Evolutionary conservation across 441 rosid species (phyloP).

Genomic region (Erodium chrysanthum): DNA sequence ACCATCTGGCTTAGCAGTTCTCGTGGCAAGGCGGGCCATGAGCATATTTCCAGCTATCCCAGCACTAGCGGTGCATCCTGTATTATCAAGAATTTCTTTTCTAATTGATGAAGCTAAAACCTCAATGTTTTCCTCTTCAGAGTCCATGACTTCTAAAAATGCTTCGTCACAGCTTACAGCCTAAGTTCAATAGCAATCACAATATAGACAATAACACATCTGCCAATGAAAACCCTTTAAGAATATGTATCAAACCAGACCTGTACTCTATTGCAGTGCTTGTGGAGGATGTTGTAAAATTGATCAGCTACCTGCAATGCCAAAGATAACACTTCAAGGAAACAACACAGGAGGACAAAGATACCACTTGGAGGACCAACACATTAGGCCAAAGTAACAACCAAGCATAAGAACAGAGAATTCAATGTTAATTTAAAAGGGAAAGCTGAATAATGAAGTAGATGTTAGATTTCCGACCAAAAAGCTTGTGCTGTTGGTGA

Average conservation of each 20-base stretch:
- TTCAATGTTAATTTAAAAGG: background rate
- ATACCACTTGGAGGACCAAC: background rate
- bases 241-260: constrained; percentile 26
- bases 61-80: constrained; percentile 86
- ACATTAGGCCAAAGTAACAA: background rate
- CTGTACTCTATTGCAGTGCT: constrained; percentile 77
- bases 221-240: constrained; percentile 12
- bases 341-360: background rate
- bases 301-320: constrained; percentile 79
- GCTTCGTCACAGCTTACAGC: constrained; percentile 98
- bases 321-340: background rate
- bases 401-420: background rate
- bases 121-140: constrained; percentile 45
- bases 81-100: constrained; percentile 61
- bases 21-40: constrained; percentile 93
- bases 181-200: constrained; percentile 30
- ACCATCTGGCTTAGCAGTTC: constrained; percentile 86
- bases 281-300: constrained; percentile 71
- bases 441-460: background rate
- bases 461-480: constrained; percentile 8
- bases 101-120: constrained; percentile 58
- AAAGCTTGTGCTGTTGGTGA: background rate
- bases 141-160: constrained; percentile 58
- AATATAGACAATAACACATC: constrained; percentile 15
- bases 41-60: constrained; percentile 88